Evolutionary conservation across 306 rosid genomes (phyloP).

Genomic region (Parietaria judaica): DNA sequence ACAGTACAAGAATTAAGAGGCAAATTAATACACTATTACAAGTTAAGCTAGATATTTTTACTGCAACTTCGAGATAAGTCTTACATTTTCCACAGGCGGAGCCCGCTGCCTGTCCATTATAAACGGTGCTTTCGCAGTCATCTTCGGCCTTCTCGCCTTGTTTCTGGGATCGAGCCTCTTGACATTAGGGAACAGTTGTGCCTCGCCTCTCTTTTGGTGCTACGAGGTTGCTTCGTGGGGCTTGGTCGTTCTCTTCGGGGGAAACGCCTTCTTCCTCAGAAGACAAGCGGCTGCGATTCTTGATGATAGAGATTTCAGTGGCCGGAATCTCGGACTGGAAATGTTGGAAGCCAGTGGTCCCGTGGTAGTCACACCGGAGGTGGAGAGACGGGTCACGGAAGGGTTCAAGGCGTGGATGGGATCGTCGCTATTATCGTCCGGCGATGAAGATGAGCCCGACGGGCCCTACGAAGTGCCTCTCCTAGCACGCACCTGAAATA

Average conservation of each 20-base stretch:
- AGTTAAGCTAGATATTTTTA: neutral
- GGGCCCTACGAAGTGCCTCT: constrained; percentile 46
- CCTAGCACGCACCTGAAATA: constrained; percentile 23
- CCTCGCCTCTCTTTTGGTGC: constrained; percentile 92
- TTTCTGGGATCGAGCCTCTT: constrained; percentile 95
- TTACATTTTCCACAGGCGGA: constrained; percentile 53
- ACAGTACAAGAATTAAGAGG: too few relatives aligned
- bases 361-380: constrained; percentile 70
- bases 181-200: constrained; percentile 74
- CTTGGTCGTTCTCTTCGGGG: constrained; percentile 65
- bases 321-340: constrained; percentile 74
- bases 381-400: constrained; percentile 77
- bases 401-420: constrained; percentile 99
- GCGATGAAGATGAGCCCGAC: constrained; percentile 76
- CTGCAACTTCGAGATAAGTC: constrained; percentile 10
- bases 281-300: constrained; percentile 68
- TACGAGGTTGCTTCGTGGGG: constrained; percentile 78
- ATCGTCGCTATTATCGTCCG: constrained; percentile 83
- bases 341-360: constrained; percentile 72
- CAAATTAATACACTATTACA: too few relatives aligned
- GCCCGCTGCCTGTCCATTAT: constrained; percentile 84
- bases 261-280: constrained; percentile 76
- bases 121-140: constrained; percentile 61
- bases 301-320: constrained; percentile 53
- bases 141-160: constrained; percentile 80